phyloP scores from a whole-genome alignment of 2,329 filamentous ascomycete species.

The Epichloe bromicola region DNA sequence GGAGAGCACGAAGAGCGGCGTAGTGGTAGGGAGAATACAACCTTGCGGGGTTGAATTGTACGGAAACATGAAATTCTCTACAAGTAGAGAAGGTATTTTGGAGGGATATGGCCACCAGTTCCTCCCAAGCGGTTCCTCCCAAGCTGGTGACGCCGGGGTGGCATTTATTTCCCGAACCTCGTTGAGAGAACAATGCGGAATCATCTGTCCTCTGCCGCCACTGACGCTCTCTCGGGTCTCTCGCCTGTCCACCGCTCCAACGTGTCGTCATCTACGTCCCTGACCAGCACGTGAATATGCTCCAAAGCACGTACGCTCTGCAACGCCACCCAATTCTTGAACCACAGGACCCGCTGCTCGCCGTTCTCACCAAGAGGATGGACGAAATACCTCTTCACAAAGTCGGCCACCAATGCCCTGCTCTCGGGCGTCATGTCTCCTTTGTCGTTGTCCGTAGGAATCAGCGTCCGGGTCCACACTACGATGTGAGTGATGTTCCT shows the following conservation, averaged over 20 bases:
- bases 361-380: constrained; percentile 37
- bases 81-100: no score
- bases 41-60: no score
- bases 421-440: constrained; percentile 62
- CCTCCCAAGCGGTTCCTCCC: no score
- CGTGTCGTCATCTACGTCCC: constrained; percentile 36
- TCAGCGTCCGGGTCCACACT: constrained; percentile 76
- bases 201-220: neutral
- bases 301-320: constrained; percentile 82
- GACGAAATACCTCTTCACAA: constrained; percentile 57
- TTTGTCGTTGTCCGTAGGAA: constrained; percentile 56
- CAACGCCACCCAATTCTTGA: constrained; percentile 84
- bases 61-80: neutral
- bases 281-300: constrained; percentile 72
- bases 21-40: constrained; percentile 13
- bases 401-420: constrained; percentile 49
- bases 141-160: no score
- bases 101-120: neutral
- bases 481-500: constrained; percentile 65
- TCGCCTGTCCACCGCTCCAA: constrained; percentile 41
- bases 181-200: neutral
- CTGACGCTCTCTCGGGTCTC: constrained; percentile 22
- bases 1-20: constrained; percentile 41
- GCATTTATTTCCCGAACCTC: neutral
- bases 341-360: constrained; percentile 58